Evolutionary conservation across 805 yeast genomes (phyloP), one percentile per base, ranked within the genome.

Genomic region (Lipomyces starkeyi): DNA sequence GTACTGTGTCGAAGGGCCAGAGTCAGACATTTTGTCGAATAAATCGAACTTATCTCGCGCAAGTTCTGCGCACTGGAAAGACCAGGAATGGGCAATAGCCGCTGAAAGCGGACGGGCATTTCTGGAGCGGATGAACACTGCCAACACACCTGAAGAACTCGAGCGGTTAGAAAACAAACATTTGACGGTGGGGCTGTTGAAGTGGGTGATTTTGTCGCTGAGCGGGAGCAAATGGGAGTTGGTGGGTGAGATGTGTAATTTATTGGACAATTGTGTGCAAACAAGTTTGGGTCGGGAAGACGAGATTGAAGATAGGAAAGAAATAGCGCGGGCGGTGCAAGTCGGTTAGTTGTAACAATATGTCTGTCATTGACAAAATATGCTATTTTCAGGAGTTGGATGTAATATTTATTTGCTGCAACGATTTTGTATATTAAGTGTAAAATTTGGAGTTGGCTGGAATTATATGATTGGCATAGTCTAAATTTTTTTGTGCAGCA

Each of bases 121-220:
- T 73, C 74, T 88, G 63, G 78, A 82, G 64, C 79, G 90, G 57
- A 79, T 88, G 67, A 74, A 87, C 56, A 70, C 73, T 34, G 83
- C 82, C 52, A 77, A 29, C 25, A 71, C 74, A 4, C 67, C 72
- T 9, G 70, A 69, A 25, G 66, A 70, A 53, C 60, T 72, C 22
- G 70, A 72, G 14, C 61, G 77, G 3, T 71, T 87, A 35, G 76
- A 78, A 35, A 79, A 82, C 64, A 83, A 81, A 73, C 82, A 86
- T 68, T 78, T 85, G 61, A 78, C 87, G 34, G 84, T 85, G 13
- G 93, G 93, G 0, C 76, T 90, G 56, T 74, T 88, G 49, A 68
- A 74, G 55, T 66, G 78, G 68, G 76, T 76, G 14, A 70, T 73
- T 35, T 71, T 71, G 61, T 66, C 77, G 27, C 58, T 78, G 37